Percentiles rank a stretch among this genome's conserved stretches.
phyloP scores from a whole-genome alignment of 2,329 filamentous ascomycete species.

The Colletotrichum destructivum region DNA sequence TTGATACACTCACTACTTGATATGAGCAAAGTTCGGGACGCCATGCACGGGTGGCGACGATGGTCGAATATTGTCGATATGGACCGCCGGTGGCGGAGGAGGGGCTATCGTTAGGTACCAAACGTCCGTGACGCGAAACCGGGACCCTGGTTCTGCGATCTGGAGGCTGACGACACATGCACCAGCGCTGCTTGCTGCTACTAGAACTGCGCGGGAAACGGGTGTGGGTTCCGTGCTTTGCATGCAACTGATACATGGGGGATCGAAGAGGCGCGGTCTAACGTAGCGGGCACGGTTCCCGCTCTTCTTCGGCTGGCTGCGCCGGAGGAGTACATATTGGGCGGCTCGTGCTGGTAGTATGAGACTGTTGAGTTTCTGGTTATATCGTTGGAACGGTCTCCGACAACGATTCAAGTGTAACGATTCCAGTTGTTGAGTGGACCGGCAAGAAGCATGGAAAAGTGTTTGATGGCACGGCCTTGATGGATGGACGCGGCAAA shows the following conservation, averaged over 20 bases:
- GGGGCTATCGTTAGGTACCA: neutral
- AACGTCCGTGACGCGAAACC: constrained; percentile 27
- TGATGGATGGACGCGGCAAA: neutral
- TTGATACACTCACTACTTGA: constrained; percentile 3
- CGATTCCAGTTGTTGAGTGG: neutral
- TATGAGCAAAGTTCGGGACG: constrained; percentile 28
- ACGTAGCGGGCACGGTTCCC: constrained; percentile 33
- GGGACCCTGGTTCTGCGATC: constrained; percentile 29
- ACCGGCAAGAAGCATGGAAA: neutral
- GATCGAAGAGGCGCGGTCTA: constrained; percentile 28
- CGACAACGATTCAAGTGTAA: neutral
- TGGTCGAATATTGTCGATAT: constrained; percentile 10
- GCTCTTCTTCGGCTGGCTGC: constrained; percentile 15
- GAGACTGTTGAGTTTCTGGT: neutral
- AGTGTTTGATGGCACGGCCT: neutral
- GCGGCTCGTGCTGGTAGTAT: constrained; percentile 16
- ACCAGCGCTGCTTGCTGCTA: constrained; percentile 1
- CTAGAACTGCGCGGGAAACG: neutral
- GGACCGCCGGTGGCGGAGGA: constrained; percentile 2
- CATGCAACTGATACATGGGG: constrained; percentile 36
- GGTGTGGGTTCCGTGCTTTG: constrained; percentile 21
- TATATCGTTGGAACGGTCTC: neutral
- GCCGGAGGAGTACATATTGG: constrained; percentile 20
- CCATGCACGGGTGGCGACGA: constrained; percentile 30
- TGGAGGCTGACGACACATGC: constrained; percentile 19